Evolutionary conservation across 768 basidiomycete genomes (phyloP), one percentile per base, ranked within the genome.

Genomic region (Termitomyces sp.): DNA sequence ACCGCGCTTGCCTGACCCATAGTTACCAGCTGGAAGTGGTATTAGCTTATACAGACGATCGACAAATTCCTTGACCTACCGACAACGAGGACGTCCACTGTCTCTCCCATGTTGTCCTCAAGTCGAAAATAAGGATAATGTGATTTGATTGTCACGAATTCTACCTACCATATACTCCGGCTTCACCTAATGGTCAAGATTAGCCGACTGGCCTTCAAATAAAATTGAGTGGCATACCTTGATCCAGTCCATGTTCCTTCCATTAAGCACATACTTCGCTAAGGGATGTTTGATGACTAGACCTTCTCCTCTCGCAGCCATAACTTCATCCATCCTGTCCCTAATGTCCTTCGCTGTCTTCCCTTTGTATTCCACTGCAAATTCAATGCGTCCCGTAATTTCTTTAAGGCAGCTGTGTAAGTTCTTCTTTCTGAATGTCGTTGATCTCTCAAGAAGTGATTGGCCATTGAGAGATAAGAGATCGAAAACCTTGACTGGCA

Each of bases 401-500:
- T 84, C 81, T 60, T 79, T 82, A 54, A 95, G 72, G 60, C 87
- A 88, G 2, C 80, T 75, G 6, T 77, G 77, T 64, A 97, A 73
- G 63, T 94, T 89, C 53, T 83, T 81, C 70, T 94, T 95, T 35
- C 97, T 85, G 65, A 87, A 86, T 38, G 79, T 77, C 24, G 90
- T 80, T 0, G 89, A 83, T 63, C 80, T 85, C 54, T 87, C 79
- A 48, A 94, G 78, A 3, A 96, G 80, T 4, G 87, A 87, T 67
- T 80, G 79, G n/a, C 87, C 88, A 62, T 95, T 94, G 58, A 97
- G 78, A 67, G 90, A 94, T 0, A 99, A 76, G 22, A 98, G 76
- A 70, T 99, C 97, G 66, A 99, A 98, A 10, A 98, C 83, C 72
- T 97, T 98, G 82, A 97, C 95, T 98, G 60, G 2, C 14, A 1